Evolutionary conservation across 1,284 basidiomycete species (phyloP).

Genomic region (Peniophora sp.): DNA sequence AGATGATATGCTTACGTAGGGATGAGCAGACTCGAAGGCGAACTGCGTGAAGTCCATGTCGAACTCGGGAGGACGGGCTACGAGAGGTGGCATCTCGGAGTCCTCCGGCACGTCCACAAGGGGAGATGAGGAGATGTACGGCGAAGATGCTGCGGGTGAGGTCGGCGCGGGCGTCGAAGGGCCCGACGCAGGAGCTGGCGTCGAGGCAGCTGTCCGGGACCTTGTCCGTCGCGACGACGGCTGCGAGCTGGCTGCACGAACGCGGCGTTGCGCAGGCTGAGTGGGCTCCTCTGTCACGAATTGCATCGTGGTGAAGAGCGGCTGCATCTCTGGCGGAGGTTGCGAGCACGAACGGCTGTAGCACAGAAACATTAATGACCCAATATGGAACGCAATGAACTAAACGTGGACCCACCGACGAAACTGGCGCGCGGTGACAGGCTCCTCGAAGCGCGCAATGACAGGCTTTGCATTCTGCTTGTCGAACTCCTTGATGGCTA

Average conservation of each 20-base stretch:
- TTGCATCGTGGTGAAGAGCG: slow-evolving; percentile 13
- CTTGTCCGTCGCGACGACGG: slow-evolving; percentile 8
- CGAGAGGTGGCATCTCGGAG: slow-evolving; percentile 13
- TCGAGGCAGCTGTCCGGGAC: not conserved
- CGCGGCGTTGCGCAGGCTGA: slow-evolving; percentile 13
- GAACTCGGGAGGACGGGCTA: slow-evolving; percentile 12
- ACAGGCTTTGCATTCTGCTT: slow-evolving; percentile 54
- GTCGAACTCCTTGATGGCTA: slow-evolving; percentile 69
- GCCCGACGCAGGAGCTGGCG: slow-evolving; percentile 10
- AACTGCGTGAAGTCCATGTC: slow-evolving; percentile 11
- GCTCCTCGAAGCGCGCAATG: slow-evolving; percentile 62
- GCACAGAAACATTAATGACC: not conserved
- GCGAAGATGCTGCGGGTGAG: slow-evolving; percentile 12
- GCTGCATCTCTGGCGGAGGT: slow-evolving; percentile 27
- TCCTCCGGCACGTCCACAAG: slow-evolving; percentile 1
- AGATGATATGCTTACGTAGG: slow-evolving; percentile 40
- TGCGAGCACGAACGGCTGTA: slow-evolving; percentile 36
- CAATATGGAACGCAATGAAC: not conserved
- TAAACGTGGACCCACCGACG: slow-evolving; percentile 11
- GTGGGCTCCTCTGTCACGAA: slow-evolving; percentile 16
- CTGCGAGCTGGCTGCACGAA: slow-evolving; percentile 26
- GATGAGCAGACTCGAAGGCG: slow-evolving; percentile 19
- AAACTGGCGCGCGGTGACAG: slow-evolving; percentile 58
- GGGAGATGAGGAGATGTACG: slow-evolving; percentile 11
- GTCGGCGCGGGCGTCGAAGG: slow-evolving; percentile 11